phyloP scores from a whole-genome alignment of 352 stramenopile genomes.

The Blastocystis sp. region DNA sequence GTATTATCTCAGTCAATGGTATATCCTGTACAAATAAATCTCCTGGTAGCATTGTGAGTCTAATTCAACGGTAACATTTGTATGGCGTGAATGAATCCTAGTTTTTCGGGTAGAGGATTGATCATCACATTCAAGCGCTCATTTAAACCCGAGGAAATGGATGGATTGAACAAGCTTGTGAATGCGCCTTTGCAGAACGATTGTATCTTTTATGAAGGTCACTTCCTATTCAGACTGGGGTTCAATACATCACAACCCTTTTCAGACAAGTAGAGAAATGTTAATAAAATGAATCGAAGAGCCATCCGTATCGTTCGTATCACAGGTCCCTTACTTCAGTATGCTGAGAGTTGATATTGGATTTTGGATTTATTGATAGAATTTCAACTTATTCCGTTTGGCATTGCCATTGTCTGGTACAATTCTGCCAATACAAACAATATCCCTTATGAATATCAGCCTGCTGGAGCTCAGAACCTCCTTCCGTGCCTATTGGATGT shows the following conservation, averaged over 20 bases:
- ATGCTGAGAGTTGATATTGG: neutral
- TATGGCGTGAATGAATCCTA: neutral
- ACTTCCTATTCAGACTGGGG: neutral
- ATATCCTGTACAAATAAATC: neutral
- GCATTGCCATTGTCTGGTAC: slow-evolving; percentile 13
- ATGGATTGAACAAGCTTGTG: neutral
- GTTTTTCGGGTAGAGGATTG: neutral
- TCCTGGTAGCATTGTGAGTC: neutral
- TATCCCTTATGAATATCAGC: neutral
- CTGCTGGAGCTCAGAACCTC: neutral
- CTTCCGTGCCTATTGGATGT: neutral
- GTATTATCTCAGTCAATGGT: neutral
- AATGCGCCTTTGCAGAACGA: neutral
- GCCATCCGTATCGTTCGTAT: neutral
- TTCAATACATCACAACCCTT: neutral
- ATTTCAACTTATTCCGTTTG: neutral
- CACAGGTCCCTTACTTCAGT: neutral
- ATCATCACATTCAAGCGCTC: neutral
- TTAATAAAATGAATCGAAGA: neutral
- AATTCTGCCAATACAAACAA: neutral
- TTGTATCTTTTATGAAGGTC: neutral
- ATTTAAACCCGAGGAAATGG: neutral
- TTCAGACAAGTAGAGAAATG: neutral
- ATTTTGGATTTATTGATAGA: neutral
- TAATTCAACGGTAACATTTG: neutral